Evolutionary conservation across 192 early-diverging fungal genomes (phyloP), one percentile per base, ranked within the genome.

Genomic region (Mortierella alpina): DNA sequence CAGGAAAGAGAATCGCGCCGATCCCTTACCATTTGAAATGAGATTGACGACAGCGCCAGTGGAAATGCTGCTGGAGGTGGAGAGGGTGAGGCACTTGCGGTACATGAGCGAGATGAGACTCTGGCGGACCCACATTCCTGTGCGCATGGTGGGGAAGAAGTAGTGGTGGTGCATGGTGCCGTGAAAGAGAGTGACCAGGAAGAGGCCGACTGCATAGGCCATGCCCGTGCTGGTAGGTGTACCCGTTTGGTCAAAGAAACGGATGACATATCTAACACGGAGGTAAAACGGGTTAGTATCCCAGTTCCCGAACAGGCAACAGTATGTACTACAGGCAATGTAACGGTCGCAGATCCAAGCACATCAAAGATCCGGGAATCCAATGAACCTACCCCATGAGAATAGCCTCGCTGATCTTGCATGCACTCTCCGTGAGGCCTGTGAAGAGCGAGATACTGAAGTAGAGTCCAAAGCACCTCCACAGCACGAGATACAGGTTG

Each of bases 341-440:
- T 31, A 31, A 31, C 31, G 31, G 31, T 31, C 31, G 31, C 31
- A 31, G 31, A 31, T 31, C 31, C 31, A 31, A 31, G 31, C 31
- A 31, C 31, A 31, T 31, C 31, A 1, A 31, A 31, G 31, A 31
- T 31, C 3, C 31, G 31, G 3, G 31, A 31, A 3, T 31, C 31
- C 31, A 31, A 31, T 31, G 31, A 31, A 62, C 76, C 52, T 83
- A 83, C 70, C 82, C 82, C 74, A 83, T 77, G 56, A 83, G 75
- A 39, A 83, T 68, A 2, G 82, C 82, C 12, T 83, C 82, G n/a
- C 73, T 65, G 68, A 83, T 83, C 82, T 83, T 83, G 71, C 69
- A 75, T 51, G 57, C 52, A 66, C 65, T 65, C 52, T 83, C 82
- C 17, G 73, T 8, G 41, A 73, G 20, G 15, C 82, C 82, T 3